A percentile compares a stretch with the other conserved stretches of the same genome.
Conservation (phyloP, 2,329 filamentous ascomycete species). For the Oidium heveae region DNA sequence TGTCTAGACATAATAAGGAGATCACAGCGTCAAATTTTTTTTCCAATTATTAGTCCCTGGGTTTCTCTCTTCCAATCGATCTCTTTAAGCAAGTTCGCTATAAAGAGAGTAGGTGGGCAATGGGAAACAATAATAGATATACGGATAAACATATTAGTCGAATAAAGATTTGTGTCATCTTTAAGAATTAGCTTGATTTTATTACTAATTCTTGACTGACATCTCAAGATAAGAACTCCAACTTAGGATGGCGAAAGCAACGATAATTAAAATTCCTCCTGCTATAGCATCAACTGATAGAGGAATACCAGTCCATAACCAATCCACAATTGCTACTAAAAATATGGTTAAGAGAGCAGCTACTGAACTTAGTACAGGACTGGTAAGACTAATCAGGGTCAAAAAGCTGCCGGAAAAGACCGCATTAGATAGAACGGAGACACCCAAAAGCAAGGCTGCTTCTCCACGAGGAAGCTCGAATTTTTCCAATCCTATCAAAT, state of each 20-base stretch:
- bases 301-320: conserved; percentile 55
- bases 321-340: conserved; percentile 79
- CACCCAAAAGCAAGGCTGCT: conserved; percentile 53
- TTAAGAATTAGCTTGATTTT: too few relatives aligned
- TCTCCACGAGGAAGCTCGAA: conserved; percentile 62
- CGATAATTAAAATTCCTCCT: conserved; percentile 70
- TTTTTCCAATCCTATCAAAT: conserved; percentile 50
- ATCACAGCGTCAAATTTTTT: too few relatives aligned
- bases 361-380: conserved; percentile 75
- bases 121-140: too few relatives aligned
- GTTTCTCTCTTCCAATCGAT: too few relatives aligned
- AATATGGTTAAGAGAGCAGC: conserved; percentile 91
- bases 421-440: conserved; percentile 70
- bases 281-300: conserved; percentile 49
- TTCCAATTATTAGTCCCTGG: too few relatives aligned
- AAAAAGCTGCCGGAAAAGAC: conserved; percentile 84
- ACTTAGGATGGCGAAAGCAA: conserved; percentile 64
- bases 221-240: conserved; percentile 90
- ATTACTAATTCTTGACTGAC: conserved; percentile 20
- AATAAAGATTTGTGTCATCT: too few relatives aligned
- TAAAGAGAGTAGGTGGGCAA: too few relatives aligned
- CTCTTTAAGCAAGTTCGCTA: too few relatives aligned
- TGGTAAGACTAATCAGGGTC: conserved; percentile 77
- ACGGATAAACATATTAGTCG: too few relatives aligned
- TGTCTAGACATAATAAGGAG: too few relatives aligned